A percentile compares a stretch with the other conserved stretches of the same genome.
Conservation (phyloP, 371 early-diverging fungal species). For the Mucor circinelloides region DNA sequence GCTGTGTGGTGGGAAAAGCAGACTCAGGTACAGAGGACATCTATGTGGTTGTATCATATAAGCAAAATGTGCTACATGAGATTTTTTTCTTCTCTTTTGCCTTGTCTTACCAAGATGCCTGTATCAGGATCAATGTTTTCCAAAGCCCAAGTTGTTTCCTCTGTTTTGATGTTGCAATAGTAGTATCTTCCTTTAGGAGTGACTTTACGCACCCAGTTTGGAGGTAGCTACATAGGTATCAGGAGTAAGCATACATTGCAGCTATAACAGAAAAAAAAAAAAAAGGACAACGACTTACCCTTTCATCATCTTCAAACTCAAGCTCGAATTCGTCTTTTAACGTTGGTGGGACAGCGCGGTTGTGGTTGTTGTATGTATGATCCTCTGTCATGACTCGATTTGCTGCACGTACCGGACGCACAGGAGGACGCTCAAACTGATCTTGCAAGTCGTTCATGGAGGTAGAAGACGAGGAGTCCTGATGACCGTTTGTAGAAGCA, state of each 20-base stretch:
- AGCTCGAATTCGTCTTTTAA: background rate
- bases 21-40: slow-evolving; percentile 7
- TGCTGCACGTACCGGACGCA: slow-evolving; percentile 35
- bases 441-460: background rate
- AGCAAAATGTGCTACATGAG: background rate
- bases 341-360: background rate
- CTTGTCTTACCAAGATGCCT: slow-evolving; percentile 33
- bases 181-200: slow-evolving; percentile 71
- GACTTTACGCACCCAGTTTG: slow-evolving; percentile 63
- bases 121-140: slow-evolving; percentile 50
- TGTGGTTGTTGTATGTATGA: background rate
- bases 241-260: background rate
- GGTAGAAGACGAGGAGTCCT: background rate
- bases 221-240: slow-evolving; percentile 46
- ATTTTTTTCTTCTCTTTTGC: background rate
- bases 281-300: no score
- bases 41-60: background rate
- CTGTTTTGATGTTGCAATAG: slow-evolving; percentile 78
- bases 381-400: slow-evolving; percentile 21
- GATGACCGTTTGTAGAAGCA: background rate
- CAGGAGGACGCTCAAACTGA: slow-evolving; percentile 11
- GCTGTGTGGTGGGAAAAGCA: background rate
- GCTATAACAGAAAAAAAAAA: background rate
- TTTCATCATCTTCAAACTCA: slow-evolving; percentile 18
- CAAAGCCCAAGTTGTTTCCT: slow-evolving; percentile 74